Evolutionary conservation across 2,329 filamentous ascomycete species (phyloP).

Genomic region (Cytospora chrysosperma): DNA sequence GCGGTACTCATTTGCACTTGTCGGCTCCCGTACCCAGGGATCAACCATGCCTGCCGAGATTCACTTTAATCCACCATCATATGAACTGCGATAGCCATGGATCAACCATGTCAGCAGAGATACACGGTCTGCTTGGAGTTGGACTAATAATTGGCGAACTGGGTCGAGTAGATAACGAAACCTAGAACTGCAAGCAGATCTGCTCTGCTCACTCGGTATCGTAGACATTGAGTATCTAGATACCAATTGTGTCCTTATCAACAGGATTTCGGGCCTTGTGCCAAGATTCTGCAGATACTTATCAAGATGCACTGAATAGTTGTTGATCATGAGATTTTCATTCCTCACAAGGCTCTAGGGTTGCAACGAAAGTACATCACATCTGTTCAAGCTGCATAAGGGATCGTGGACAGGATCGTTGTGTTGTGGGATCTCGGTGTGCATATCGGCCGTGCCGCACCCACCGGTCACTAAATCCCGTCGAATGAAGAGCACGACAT

Average conservation of each 20-base stretch:
- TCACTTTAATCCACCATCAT: too few species aligned
- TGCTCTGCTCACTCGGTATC: too few species aligned
- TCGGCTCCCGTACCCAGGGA: background rate
- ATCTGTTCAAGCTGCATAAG: background rate
- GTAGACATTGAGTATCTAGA: too few species aligned
- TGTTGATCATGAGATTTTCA: background rate
- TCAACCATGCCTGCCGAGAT: too few species aligned
- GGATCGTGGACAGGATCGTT: background rate
- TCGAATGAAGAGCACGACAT: background rate
- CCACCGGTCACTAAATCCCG: background rate
- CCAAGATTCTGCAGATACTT: background rate
- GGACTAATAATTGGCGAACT: too few species aligned
- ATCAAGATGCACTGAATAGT: background rate
- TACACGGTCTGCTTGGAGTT: too few species aligned
- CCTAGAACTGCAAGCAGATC: too few species aligned
- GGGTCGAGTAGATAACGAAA: too few species aligned
- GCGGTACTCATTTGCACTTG: background rate
- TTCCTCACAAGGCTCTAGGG: background rate
- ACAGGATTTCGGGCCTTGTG: background rate
- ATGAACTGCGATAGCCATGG: too few species aligned
- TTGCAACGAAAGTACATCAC: background rate
- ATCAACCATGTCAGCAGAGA: too few species aligned
- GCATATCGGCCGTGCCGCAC: background rate
- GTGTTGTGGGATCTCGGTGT: constrained; percentile 1
- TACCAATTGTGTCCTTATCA: too few species aligned